Evolutionary conservation across 306 rosid species (phyloP), one percentile per base, ranked within the genome.

Genomic region (Lagenaria siceraria): DNA sequence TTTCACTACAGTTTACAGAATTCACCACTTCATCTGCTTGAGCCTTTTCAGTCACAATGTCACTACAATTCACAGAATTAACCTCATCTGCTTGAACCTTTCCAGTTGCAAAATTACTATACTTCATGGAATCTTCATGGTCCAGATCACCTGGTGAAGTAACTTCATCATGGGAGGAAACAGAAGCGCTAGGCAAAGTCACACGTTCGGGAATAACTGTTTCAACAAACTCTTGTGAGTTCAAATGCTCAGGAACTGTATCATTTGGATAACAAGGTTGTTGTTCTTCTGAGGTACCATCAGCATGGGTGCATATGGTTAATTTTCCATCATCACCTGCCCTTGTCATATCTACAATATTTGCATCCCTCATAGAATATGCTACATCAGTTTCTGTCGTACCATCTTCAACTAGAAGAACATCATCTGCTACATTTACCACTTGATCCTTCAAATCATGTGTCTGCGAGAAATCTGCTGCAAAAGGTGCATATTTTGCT

Each of bases 381-480:
- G 76, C 24, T 84, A 64, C 42, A 75, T 51, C 86, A 58, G 38
- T 69, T 68, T 76, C 91, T 64, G 79, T 70, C 17, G 70, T 82
- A 81, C 70, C 83, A 24, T 77, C 87, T 81, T 78, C 87, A 54
- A 78, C 76, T 66, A 70, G 90, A 63, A 83, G 81, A 74, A 78
- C 40, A 75, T 58, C 36, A 3, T 79, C 82, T 52, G 76, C 69
- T 68, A 77, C 59, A 74, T 78, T 79, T 62, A 85, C 84, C 33
- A 70, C 70, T 40, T 78, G 78, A 66, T 75, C 83, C 48, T 66
- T 56, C 68, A 79, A 68, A 88, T 75, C 79, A 21, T 74, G 81
- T 10, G 27, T 56, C 79, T 79, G 51, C 48, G 74, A 72, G 84
- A 78, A 68, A 83, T 70, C 75, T 60, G 80, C 77, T 33, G 56